phyloP scores from a whole-genome alignment of 1,284 basidiomycete genomes.

The Stereum hirsutum region DNA sequence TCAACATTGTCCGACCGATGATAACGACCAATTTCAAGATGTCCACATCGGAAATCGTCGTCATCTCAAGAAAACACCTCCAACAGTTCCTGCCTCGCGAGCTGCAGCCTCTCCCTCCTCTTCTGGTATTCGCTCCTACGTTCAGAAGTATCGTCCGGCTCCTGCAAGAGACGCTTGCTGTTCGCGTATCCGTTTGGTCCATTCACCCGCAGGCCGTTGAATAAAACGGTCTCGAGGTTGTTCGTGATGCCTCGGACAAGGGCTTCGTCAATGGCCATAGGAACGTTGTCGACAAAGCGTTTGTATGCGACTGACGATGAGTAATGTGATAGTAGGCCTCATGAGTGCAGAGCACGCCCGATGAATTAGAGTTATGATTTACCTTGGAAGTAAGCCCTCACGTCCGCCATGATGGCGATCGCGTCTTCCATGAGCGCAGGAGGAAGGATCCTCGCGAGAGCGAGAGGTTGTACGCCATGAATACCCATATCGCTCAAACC shows the following conservation, averaged over 20 bases:
- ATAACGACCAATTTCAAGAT: too few species aligned
- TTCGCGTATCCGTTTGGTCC: slow-evolving; percentile 35
- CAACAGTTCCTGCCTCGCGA: slow-evolving; percentile 39
- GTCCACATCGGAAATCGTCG: not conserved
- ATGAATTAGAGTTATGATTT: not conserved
- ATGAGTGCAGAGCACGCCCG: not conserved
- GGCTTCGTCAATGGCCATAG: slow-evolving; percentile 53
- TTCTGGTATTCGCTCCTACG: slow-evolving; percentile 40
- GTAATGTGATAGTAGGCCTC: not conserved
- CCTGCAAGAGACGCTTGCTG: slow-evolving; percentile 47
- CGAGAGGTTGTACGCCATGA: slow-evolving; percentile 25
- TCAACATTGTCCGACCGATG: too few species aligned
- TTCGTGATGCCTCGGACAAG: slow-evolving; percentile 34
- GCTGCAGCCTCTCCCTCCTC: slow-evolving; percentile 41
- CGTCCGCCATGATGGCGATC: slow-evolving; percentile 58
- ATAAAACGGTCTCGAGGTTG: slow-evolving; percentile 36
- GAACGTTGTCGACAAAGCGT: slow-evolving; percentile 55
- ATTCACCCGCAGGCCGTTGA: slow-evolving; percentile 33
- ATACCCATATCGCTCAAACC: slow-evolving; percentile 37
- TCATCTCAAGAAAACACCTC: slow-evolving; percentile 10
- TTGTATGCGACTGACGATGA: slow-evolving; percentile 73
- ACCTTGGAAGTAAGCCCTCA: slow-evolving; percentile 70
- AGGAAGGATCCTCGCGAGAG: slow-evolving; percentile 44
- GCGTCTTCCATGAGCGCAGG: slow-evolving; percentile 45
- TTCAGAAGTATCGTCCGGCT: slow-evolving; percentile 35